Base-by-base conservation (phyloP, 352 stramenopile genomes). In the Phytophthora cactorum region DNA sequence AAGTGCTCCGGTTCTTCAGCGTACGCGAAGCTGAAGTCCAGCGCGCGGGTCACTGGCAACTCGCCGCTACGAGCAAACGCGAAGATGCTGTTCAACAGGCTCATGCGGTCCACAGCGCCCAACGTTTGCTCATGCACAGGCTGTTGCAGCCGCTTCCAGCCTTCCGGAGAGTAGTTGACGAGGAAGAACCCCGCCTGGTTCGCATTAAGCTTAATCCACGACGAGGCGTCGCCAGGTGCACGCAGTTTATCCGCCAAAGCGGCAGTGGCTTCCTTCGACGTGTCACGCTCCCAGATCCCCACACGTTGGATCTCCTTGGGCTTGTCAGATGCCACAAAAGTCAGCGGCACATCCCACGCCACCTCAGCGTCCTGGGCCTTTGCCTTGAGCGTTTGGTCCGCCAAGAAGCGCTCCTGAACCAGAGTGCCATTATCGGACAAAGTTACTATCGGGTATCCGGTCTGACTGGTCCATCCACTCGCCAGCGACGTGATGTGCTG, bases 131-230 rank as follows among this genome's bases (percentile, higher is more conserved):
- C 78, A 2, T 66, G 56, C 52, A 93, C 85, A 4, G 80, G 74
- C 79, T 78, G 72, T 52, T 88, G 77, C 14, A 98, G 81, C n/a
- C 79, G 77, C 14, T 82, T 73, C 77, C 97, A 95, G 72, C 96
- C 96, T 55, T 86, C 74, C 2, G 81, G 63, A 0, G 89, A 91
- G 72, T 98, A 98, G 51, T 97, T 95, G 17, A 99, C 96, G 27
- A 98, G 82, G 82, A 98, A 98, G 44, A 98, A 97, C 1, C 97
- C 95, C 60, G 98, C 89, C 69, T 99, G 97, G 51, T 91, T 86
- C 7, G 93, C 89, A 79, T 99, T 99, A 31, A 99, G 72, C 72
- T 99, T 98, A 52, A 99, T 83, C 93, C 94, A 99, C 39, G 78
- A 82, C 14, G 66, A 77, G 5, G 79, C 71, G 15, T 59, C 63